Conservation (phyloP, 495 filamentous ascomycete species). For the Hypoxylon crocopeplum region DNA sequence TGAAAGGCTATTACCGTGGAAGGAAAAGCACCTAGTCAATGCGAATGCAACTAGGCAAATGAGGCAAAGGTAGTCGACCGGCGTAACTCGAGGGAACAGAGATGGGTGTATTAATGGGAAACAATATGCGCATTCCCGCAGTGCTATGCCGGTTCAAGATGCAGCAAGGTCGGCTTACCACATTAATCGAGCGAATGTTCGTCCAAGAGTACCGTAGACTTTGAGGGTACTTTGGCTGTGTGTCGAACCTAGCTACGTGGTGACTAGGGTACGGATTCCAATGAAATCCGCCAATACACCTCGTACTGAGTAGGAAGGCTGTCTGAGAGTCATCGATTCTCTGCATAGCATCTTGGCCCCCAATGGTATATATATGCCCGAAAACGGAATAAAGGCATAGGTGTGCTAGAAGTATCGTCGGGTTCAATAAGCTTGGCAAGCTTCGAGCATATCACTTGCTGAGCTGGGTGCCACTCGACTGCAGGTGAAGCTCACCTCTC, state of each 20-base stretch:
- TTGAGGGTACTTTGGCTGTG: slow-evolving; percentile 9
- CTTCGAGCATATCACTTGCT: slow-evolving; percentile 1
- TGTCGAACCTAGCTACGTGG: slow-evolving; percentile 11
- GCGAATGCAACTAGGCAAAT: slow-evolving; percentile 19
- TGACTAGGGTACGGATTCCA: background rate
- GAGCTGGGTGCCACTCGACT: slow-evolving; percentile 1
- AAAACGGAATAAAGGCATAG: background rate
- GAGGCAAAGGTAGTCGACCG: slow-evolving; percentile 7
- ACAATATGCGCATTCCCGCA: slow-evolving; percentile 25
- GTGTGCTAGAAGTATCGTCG: background rate
- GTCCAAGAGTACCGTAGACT: slow-evolving; percentile 3
- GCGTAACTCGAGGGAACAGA: slow-evolving; percentile 9
- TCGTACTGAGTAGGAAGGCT: background rate
- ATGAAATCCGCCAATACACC: slow-evolving; percentile 6
- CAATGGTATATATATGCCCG: slow-evolving; percentile 13
- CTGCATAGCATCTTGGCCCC: background rate
- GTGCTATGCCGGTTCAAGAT: slow-evolving; percentile 28
- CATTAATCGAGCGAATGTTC: slow-evolving; percentile 5
- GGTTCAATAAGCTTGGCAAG: background rate
- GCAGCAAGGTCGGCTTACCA: slow-evolving; percentile 21
- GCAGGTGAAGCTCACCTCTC: slow-evolving; percentile 23
- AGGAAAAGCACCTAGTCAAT: slow-evolving; percentile 1
- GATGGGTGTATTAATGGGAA: slow-evolving; percentile 16
- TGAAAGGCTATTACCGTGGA: slow-evolving; percentile 5
- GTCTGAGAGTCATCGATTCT: background rate